Evolutionary conservation across 2,329 filamentous ascomycete genomes (phyloP), one percentile per base, ranked within the genome.

Genomic region (Emericellopsis atlantica): DNA sequence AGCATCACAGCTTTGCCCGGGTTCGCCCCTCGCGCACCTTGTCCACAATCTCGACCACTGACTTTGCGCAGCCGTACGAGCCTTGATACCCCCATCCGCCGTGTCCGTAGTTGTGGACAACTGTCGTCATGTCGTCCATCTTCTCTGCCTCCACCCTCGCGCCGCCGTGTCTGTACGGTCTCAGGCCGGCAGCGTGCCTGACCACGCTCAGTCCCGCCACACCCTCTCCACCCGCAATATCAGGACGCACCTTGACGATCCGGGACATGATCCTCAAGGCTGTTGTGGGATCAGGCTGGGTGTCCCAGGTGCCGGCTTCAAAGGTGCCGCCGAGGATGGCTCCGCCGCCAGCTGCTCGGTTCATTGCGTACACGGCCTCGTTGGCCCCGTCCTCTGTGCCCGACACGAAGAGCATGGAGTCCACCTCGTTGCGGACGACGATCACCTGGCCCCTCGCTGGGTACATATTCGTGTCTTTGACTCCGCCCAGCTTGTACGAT

Each of bases 71-170:
- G 1, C 84, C 85, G 58, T 82, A 90, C 21, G 68, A 76, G 1
- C 69, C 72, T 53, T 78, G 74, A 45, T 76, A 95, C 9, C 88
- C 89, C 70, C 82, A 87, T 2, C 84, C 83, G 1, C 76, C 79
- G 56, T 88, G 83, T 0, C 84, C 84, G 50, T 89, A 89, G 51
- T 86, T 84, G 56, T 90, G 85, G 40, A 92, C 79, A n/a, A 88
- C 72, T 58, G 34, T 32, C 16, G 39, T 34, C 29, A 16, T 42
- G 5, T 49, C 44, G 10, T 48, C 46, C 4, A 49, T 1, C 39
- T 43, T 36, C 86, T 72, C 46, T 63, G 66, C 79, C 59, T 89
- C 85, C 14, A 90, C 64, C 42, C 85, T 70, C 12, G 81, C 76
- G 0, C 85, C 85, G 2, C 72, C 80, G 37, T 77, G 68, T 37